Evolutionary conservation across 163 green algal genomes (phyloP).

Genomic region (Chlamydomonas reinhardtii): DNA sequence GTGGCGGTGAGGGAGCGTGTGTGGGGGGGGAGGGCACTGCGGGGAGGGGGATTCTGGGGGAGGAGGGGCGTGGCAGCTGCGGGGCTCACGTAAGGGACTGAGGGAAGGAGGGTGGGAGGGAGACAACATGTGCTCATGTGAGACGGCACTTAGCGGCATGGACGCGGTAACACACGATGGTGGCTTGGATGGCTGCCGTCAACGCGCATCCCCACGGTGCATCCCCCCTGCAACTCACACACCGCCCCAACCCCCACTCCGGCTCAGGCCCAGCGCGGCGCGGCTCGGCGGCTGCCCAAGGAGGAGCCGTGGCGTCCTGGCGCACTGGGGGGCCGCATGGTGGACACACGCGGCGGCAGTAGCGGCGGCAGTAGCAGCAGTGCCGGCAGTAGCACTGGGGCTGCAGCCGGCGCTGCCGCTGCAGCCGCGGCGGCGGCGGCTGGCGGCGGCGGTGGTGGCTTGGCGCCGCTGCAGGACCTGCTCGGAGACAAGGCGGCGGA

Average conservation of each 20-base stretch:
- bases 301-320: slow-evolving; percentile 15
- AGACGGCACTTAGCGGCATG: too few relatives aligned
- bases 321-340: neutral
- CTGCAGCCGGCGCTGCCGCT: too few relatives aligned
- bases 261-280: slow-evolving; percentile 23
- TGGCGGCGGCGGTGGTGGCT: neutral
- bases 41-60: too few relatives aligned
- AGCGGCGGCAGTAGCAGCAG: neutral
- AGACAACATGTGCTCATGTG: too few relatives aligned
- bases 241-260: too few relatives aligned
- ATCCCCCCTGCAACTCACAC: too few relatives aligned
- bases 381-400: neutral
- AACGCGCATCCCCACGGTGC: too few relatives aligned
- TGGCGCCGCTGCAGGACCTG: slow-evolving; percentile 27
- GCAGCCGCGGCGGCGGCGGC: neutral
- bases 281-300: neutral
- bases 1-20: slow-evolving; percentile 56
- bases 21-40: neutral
- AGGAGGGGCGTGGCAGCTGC: too few relatives aligned
- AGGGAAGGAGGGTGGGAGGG: too few relatives aligned
- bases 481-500: neutral
- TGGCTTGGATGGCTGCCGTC: too few relatives aligned
- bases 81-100: too few relatives aligned
- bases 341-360: neutral
- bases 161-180: too few relatives aligned